phyloP scores from a whole-genome alignment of 495 filamentous ascomycete species.

The Penicillium bovifimosum region DNA sequence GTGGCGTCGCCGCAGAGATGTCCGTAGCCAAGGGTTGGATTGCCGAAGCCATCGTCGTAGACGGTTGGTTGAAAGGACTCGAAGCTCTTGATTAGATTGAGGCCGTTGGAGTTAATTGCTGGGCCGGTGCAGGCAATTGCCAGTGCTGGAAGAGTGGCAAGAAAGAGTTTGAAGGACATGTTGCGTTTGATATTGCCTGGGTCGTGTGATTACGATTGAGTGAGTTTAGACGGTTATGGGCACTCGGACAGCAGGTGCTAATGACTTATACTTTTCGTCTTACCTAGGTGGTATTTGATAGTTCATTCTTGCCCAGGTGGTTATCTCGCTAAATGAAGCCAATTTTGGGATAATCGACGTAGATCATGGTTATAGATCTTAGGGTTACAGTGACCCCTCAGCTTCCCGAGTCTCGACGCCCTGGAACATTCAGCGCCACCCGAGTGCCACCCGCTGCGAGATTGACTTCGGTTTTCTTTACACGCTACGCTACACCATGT shows the following conservation, averaged over 20 bases:
- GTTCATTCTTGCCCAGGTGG: neutral
- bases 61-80: conserved; percentile 30
- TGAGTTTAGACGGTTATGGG: neutral
- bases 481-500: too few species aligned
- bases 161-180: conserved; percentile 10
- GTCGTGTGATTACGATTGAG: neutral
- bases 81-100: conserved; percentile 36
- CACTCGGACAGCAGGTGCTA: neutral
- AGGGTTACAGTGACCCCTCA: neutral
- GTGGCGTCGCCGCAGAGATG: conserved; percentile 39
- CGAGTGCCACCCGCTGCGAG: neutral
- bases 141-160: conserved; percentile 10
- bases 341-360: neutral
- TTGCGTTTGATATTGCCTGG: neutral
- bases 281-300: neutral
- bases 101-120: conserved; percentile 30
- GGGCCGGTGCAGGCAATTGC: conserved; percentile 26
- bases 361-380: neutral
- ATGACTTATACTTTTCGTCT: neutral
- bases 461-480: neutral
- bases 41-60: conserved; percentile 38
- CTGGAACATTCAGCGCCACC: neutral
- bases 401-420: neutral
- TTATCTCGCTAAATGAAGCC: neutral
- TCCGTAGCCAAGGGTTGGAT: conserved; percentile 48